Evolutionary conservation across 164 flowering plant genomes (phyloP).

Genomic region (Pachysandra terminalis): DNA sequence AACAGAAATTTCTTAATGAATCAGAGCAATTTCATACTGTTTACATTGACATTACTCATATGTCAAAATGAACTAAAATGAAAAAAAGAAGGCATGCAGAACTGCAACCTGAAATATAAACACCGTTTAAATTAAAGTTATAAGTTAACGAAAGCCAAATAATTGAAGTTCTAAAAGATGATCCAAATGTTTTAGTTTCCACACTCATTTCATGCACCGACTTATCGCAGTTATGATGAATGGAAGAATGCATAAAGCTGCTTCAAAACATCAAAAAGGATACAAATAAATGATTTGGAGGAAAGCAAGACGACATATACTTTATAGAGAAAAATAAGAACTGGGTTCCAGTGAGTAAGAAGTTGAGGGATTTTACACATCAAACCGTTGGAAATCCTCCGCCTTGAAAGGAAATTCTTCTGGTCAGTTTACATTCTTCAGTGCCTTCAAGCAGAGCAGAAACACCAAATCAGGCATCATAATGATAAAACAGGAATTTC

Average conservation of each 20-base stretch:
- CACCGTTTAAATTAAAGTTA: too few relatives aligned
- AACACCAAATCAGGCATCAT: not conserved
- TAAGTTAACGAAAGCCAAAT: too few relatives aligned
- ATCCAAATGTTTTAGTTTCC: too few relatives aligned
- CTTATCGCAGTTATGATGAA: too few relatives aligned
- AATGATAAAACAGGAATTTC: not conserved
- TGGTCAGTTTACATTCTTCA: slow-evolving; percentile 90
- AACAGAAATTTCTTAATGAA: too few relatives aligned
- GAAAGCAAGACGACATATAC: not conserved
- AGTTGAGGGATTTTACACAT: slow-evolving; percentile 54
- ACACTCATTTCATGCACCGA: too few relatives aligned
- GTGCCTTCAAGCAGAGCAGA: slow-evolving; percentile 29
- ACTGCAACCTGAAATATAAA: too few relatives aligned
- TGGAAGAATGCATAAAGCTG: not conserved
- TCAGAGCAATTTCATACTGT: too few relatives aligned
- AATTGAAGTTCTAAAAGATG: too few relatives aligned
- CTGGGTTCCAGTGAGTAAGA: not conserved
- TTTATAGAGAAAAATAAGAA: not conserved
- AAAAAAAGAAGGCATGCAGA: too few relatives aligned
- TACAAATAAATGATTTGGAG: not conserved
- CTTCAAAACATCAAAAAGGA: not conserved
- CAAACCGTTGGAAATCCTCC: slow-evolving; percentile 88
- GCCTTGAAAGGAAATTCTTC: slow-evolving; percentile 82
- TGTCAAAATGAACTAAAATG: too few relatives aligned
- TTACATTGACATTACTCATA: too few relatives aligned